phyloP scores from a whole-genome alignment of 1,139 yeast genomes.

The Magnusiomyces sp. region DNA sequence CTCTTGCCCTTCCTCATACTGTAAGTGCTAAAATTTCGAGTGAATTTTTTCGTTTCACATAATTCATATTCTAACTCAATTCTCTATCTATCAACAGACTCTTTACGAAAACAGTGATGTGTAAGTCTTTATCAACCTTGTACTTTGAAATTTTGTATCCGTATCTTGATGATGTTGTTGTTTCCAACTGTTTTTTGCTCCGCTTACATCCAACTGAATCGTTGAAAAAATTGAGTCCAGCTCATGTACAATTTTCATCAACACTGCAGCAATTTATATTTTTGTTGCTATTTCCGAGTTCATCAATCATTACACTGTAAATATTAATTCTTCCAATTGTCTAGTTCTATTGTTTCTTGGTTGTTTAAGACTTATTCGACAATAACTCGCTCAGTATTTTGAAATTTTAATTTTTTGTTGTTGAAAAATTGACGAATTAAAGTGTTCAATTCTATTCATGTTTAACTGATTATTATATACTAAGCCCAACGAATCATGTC shows the following conservation, averaged over 20 bases:
- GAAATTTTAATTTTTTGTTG: background rate
- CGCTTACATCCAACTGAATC: constrained; percentile 7
- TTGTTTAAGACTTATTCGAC: background rate
- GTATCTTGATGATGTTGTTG: background rate
- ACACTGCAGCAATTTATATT: background rate
- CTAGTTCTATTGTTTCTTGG: background rate
- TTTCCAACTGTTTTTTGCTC: background rate
- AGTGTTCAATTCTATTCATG: background rate
- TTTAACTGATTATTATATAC: background rate
- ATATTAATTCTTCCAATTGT: too few species aligned
- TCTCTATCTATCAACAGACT: constrained; percentile 24
- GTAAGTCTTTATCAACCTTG: constrained; percentile 25
- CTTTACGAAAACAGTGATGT: constrained; percentile 39
- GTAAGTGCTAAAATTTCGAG: constrained; percentile 10
- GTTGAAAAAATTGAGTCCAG: background rate
- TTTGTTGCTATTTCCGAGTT: background rate
- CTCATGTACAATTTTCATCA: too few species aligned
- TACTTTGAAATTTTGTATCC: background rate
- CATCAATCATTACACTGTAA: background rate
- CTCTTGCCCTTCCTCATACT: constrained; percentile 56
- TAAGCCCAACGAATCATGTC: background rate
- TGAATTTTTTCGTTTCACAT: background rate
- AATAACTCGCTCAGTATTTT: too few species aligned
- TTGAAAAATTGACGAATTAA: background rate
- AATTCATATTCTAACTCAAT: constrained; percentile 4